Base-by-base conservation (phyloP, 1,139 yeast species). In the Blastobotrys ciferrii region DNA sequence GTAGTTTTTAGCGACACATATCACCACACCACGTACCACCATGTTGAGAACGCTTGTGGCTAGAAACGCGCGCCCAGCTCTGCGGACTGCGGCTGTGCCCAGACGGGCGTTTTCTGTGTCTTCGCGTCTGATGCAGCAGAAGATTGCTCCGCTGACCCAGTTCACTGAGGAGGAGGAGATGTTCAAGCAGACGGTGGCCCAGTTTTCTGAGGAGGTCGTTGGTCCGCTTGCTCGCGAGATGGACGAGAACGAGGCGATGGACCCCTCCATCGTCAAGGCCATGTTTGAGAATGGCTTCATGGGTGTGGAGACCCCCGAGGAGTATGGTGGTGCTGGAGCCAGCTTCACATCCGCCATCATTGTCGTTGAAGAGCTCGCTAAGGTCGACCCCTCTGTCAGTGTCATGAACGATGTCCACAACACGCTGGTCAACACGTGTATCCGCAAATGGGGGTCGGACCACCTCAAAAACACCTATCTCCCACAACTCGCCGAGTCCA, bases 281-380 rank as follows among this genome's bases (percentile, higher is more conserved):
- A 61, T 72, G 66, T 72, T 72, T 44, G 74, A 69, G 37, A 62
- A 62, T 32, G 75, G 75, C 3, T 62, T 72, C 32, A 72, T 72
- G 76, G 76, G 70, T 18, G 66, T 72, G 45, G 76, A 72, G 57
- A 72, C 75, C 9, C 73, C 75, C 9, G 74, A 70, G 52, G 73
- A 71, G 56, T 60, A 61, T 19, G 76, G 76, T 19, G 76, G 76
- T 30, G 74, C 75, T 12, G 75, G 73, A 15, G 76, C 75, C 11
- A 62, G 70, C 25, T 72, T 72, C 59, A 72, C 75, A 12, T 66
- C 74, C 4, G 76, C 76, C 11, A 71, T 72, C 47, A 56, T 72
- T 12, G 74, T 69, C 7, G 73, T 72, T 11, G 76, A 72, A 53
- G 76, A 72, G 56, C 65, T 72, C 30, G 75, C 76, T 50, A 69